phyloP scores from a whole-genome alignment of 306 rosid genomes.

The Echinosophora koreensis region DNA sequence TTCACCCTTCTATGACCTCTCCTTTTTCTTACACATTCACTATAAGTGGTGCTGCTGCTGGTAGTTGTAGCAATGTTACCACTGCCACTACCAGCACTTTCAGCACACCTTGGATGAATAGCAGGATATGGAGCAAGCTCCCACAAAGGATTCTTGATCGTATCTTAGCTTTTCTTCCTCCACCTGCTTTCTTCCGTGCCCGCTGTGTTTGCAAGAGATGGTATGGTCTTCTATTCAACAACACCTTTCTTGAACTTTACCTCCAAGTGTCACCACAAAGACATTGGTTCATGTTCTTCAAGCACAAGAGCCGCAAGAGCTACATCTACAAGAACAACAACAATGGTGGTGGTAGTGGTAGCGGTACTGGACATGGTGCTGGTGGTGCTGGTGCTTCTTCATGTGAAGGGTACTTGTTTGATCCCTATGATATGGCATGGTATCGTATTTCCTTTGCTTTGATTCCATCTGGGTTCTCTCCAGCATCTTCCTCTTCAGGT shows the following conservation, averaged over 20 bases:
- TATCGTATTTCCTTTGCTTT: conserved; percentile 67
- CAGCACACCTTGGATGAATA: conserved; percentile 72
- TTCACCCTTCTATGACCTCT: conserved; percentile 62
- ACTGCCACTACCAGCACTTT: conserved; percentile 12
- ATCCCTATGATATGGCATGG: conserved; percentile 83
- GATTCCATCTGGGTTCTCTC: conserved; percentile 79
- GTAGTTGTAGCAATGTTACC: conserved; percentile 35
- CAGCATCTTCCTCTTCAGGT: conserved; percentile 81
- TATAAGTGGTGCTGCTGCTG: conserved; percentile 26
- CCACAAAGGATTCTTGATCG: conserved; percentile 83
- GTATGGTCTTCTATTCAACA: conserved; percentile 78
- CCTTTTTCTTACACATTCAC: conserved; percentile 73
- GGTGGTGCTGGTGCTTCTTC: not conserved
- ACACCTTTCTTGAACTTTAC: conserved; percentile 71
- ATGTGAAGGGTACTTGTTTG: conserved; percentile 81
- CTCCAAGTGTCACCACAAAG: conserved; percentile 69
- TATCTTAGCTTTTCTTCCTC: conserved; percentile 80
- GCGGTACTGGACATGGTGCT: not conserved
- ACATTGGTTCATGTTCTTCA: conserved; percentile 92
- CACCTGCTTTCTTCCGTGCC: conserved; percentile 85
- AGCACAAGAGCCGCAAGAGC: conserved; percentile 61
- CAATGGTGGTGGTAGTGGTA: not conserved
- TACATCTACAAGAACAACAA: conserved; percentile 58
- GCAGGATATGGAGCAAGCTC: conserved; percentile 88
- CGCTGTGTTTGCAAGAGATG: conserved; percentile 94